Evolutionary conservation across 352 stramenopile species (phyloP), one percentile per base, ranked within the genome.

Genomic region (Globisporangium spiculum): DNA sequence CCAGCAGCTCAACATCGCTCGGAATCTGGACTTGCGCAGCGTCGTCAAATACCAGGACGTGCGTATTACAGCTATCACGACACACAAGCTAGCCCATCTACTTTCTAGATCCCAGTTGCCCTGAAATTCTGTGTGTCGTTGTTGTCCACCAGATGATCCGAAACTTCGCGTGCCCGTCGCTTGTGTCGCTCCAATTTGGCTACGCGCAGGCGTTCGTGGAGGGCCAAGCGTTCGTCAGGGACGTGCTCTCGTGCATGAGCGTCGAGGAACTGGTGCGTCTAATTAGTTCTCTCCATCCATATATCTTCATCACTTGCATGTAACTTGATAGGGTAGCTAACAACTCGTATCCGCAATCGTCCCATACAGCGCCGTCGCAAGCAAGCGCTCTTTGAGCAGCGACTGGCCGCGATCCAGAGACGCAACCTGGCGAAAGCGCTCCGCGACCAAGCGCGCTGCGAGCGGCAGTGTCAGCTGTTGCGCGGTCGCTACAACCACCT

Each of bases 21-120:
- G 75, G 14, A 90, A 91, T 46, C 24, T 76, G 2, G 64, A 72
- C 32, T 30, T 84, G 18, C 71, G 69, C 52, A 83, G 73, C 8
- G 76, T 91, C 41, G 71, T 77, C 1, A 73, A 72, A 24, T 90
- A 86, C 26, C 76, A 89, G 52, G 46, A 83, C 67, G 78, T 83
- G 48, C 18, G 60, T 61, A 24, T 44, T 16, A 44, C 4, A 34
- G 14, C 48, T 62, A 41, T 2, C 30, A n/a, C 5, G 10, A 18
- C 3, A 32, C 24, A 34, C 4, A 54, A 16, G 9, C 5, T 30
- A 55, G 12, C 4, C 7, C n/a, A 32, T 14, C 22, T 10, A 16
- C 3, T 16, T 54, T n/a, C 14, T 48, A 8, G 41, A 4, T 9
- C 41, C 9, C 44, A n/a, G 4, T 41, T 52, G 41, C 26, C 53